Percentiles rank a stretch among this genome's conserved stretches.
phyloP scores from a whole-genome alignment of 176 grass and related monocot genomes.

The Leersia perrieri region DNA sequence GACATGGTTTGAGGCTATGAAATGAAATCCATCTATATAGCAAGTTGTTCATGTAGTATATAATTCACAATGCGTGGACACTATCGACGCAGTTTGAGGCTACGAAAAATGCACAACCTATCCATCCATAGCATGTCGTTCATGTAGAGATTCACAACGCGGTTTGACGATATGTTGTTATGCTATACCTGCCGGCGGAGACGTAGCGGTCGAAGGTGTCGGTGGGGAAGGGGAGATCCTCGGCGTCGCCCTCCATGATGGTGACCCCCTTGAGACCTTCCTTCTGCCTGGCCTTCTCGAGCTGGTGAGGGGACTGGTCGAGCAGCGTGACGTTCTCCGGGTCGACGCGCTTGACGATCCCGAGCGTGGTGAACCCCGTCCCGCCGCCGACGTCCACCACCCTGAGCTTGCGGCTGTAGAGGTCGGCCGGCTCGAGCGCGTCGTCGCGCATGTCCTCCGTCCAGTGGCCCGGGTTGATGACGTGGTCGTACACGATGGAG shows the following conservation, averaged over 20 bases:
- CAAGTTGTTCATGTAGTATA: too few species aligned
- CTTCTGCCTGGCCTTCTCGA: conserved; percentile 78
- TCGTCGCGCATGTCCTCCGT: conserved; percentile 98
- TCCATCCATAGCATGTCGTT: too few species aligned
- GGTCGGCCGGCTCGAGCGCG: conserved; percentile 71
- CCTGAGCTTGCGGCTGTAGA: conserved; percentile 54
- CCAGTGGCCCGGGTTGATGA: conserved; percentile 93
- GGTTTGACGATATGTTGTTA: too few species aligned
- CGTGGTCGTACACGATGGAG: conserved; percentile 92
- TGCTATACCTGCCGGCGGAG: conserved; percentile 85
- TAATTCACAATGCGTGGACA: too few species aligned
- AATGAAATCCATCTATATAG: too few species aligned
- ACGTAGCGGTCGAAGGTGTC: conserved; percentile 78
- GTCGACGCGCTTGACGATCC: conserved; percentile 72
- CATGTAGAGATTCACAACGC: too few species aligned
- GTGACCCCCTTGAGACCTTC: conserved; percentile 68
- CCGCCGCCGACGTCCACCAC: conserved; percentile 90
- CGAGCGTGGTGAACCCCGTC: conserved; percentile 76
- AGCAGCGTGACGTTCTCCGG: conserved; percentile 78
- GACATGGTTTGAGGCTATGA: too few species aligned
- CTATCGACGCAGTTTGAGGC: too few species aligned
- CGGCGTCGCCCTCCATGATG: conserved; percentile 88
- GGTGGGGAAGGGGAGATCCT: conserved; percentile 81
- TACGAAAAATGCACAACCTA: too few species aligned
- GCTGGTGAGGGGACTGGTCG: conserved; percentile 93